Conservation (phyloP, 495 filamentous ascomycete genomes). For the Tuber aestivum region DNA sequence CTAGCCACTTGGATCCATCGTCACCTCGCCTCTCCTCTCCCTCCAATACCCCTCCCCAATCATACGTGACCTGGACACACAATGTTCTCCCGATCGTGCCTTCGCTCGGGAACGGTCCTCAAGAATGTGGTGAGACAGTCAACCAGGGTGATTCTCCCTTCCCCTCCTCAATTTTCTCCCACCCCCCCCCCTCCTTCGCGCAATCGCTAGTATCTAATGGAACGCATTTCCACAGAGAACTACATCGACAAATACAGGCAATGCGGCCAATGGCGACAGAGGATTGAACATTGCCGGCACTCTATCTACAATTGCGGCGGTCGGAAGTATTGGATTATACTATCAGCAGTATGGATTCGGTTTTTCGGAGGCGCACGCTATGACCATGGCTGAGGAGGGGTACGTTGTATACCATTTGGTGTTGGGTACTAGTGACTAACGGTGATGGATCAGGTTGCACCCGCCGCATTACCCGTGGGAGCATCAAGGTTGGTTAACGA, state of each 20-base stretch:
- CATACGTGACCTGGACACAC: constrained; percentile 40
- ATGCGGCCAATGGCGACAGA: constrained; percentile 53
- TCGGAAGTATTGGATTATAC: constrained; percentile 89
- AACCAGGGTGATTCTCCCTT: constrained; percentile 30
- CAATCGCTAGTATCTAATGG: constrained; percentile 25
- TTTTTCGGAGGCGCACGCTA: constrained; percentile 66
- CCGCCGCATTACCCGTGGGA: constrained; percentile 92
- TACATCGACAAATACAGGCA: constrained; percentile 17
- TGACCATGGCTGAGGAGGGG: constrained; percentile 96
- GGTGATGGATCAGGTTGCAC: constrained; percentile 62
- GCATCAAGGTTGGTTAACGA: constrained; percentile 80
- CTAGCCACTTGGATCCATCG: constrained; percentile 7
- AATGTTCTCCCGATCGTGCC: constrained; percentile 81
- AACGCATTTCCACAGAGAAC: constrained; percentile 9
- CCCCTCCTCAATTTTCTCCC: constrained; percentile 1
- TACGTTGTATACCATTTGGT: constrained; percentile 51
- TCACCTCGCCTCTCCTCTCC: constrained; percentile 6
- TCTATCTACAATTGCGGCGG: constrained; percentile 74
- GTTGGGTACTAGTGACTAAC: neutral
- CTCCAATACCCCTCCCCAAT: neutral
- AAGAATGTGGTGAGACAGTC: constrained; percentile 53
- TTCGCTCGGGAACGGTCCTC: constrained; percentile 73
- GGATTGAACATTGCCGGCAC: constrained; percentile 71
- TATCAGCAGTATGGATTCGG: constrained; percentile 78
- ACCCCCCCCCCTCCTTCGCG: constrained; percentile 18